Base-by-base conservation (phyloP, 2,329 filamentous ascomycete species). In the Pestalotiopsis sp. region DNA sequence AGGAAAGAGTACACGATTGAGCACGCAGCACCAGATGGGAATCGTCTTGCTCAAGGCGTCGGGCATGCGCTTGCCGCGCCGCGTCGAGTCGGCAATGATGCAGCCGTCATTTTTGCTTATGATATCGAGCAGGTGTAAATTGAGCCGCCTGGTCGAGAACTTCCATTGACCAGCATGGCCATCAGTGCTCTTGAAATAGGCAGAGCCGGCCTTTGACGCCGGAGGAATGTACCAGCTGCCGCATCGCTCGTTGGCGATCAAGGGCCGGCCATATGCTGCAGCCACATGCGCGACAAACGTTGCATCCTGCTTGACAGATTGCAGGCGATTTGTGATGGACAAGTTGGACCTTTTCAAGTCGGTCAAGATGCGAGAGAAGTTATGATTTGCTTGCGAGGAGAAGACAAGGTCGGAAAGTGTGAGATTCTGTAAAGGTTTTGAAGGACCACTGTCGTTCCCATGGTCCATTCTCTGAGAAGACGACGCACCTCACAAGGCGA, bases 131-230 rank as follows among this genome's bases (percentile, higher is more conserved):
- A 98, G 78, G 72, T 97, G 93, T 74, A 97, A 77, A 77, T 99
- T 99, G 75, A 98, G 81, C 72, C 96, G 86, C 71, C 96, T 84
- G 25, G 91, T 87, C 80, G 93, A 97, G 77, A 98, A 97, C 70
- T 91, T 88, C 96, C 96, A 99, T 76, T 97, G 91, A 9, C 93
- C 91, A 66, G 91, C 90, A 79, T 99, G 96, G 1, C 96, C 96
- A 81, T 99, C 96, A 1, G 96, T 99, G 81, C 93, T 97, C 85
- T 99, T 99, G 82, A 98, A 99, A 81, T 98, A 99, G 39, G 92
- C 93, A 72, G 92, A 94, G 39, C 88, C 92, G 1, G 78, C 81
- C 80, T 95, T 96, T 31, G 76, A 76, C 7, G 79, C 79, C 0
- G 91, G 91, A 41, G 84, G 81, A 31, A 98, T 92, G 79, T 98